Evolutionary conservation across 2,329 filamentous ascomycete species (phyloP), one percentile per base, ranked within the genome.

Genomic region (Coleophoma crateriformis): DNA sequence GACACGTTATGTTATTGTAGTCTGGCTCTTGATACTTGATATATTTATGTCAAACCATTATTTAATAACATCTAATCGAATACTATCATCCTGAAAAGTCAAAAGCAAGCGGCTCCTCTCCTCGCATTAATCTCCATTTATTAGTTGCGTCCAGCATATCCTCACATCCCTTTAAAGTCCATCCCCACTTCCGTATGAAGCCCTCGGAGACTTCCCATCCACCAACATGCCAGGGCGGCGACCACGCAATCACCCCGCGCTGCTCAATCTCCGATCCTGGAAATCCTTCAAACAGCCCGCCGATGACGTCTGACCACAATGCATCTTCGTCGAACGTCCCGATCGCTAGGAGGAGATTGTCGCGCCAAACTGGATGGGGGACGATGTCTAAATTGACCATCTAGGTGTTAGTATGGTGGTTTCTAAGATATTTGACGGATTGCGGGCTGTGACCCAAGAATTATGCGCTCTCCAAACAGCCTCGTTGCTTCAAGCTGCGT

Each of bases 171-270:
- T 45, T 50, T 32, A 55, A 33, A 3, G 27, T 10, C 50, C 52
- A 57, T 7, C 49, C 45, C 54, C 56, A 58, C 41, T 55, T 57
- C 40, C 35, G 22, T 15, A 17, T 40, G 50, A 57, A 57, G 11
- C 54, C 52, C 33, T 52, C 50, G 8, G 50, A 49, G 20, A 55
- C 33, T 45, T 58, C 53, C 56, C 54, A 58, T 17, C 50, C 55
- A 27, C 46, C 33, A 2, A 50, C 22, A 43, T 52, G 32, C 49
- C 55, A 55, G n/a, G 56, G 56, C 14, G 45, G 39, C 6, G 20
- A 20, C 56, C 56, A 58, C n/a, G 46, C 48, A 33, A 57, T 35
- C n/a, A 58, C 17, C 7, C 56, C 56, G 33, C 49, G 50, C 15
- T 34, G 19, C 48, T 52, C 50, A 2, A 34, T 15, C 7, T 53